These are phyloP conservation scores for Hyaloperonospora brassicae DNA, from an alignment of 352 stramenopile genomes.

Conservation along the genomic window DNA sequence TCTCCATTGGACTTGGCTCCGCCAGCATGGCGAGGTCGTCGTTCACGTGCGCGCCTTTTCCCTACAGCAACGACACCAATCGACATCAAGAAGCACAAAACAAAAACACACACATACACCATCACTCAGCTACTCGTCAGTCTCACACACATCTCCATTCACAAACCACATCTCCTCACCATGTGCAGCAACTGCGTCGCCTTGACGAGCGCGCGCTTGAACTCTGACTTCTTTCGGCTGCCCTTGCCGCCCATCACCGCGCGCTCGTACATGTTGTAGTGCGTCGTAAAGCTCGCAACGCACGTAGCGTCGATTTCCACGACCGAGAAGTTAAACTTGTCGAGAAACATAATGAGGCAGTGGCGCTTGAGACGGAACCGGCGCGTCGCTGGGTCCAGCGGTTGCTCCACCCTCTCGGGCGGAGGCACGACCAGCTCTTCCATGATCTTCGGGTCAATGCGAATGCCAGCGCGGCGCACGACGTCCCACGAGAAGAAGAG, in stretches of 20 bases:
- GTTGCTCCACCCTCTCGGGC: conserved; percentile 25
- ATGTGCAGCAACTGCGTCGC: conserved; percentile 38
- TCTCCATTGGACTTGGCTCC: conserved; percentile 20
- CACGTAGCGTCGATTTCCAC: conserved; percentile 29
- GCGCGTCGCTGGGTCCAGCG: conserved; percentile 15
- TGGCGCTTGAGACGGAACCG: conserved; percentile 18
- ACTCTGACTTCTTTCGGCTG: conserved; percentile 25
- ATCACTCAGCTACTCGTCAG: neutral
- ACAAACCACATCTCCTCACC: conserved; percentile 11
- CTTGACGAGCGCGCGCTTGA: conserved; percentile 30
- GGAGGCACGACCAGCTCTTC: conserved; percentile 28
- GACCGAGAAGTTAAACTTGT: conserved; percentile 56
- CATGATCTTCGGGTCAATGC: conserved; percentile 32
- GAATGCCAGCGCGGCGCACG: conserved; percentile 34
- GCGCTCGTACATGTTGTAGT: conserved; percentile 33
- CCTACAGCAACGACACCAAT: conserved; percentile 15
- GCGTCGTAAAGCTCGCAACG: conserved; percentile 43
- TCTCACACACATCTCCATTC: neutral
- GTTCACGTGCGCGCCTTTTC: conserved; percentile 17
- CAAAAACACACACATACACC: too few relatives aligned
- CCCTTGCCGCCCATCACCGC: conserved; percentile 26
- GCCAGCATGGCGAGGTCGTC: conserved; percentile 35
- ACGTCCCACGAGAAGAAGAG: conserved; percentile 62
- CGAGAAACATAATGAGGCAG: conserved; percentile 56
- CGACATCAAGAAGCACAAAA: neutral